Evolutionary conservation across 441 rosid species (phyloP), one percentile per base, ranked within the genome.

Genomic region (Bruguiera hainesii): DNA sequence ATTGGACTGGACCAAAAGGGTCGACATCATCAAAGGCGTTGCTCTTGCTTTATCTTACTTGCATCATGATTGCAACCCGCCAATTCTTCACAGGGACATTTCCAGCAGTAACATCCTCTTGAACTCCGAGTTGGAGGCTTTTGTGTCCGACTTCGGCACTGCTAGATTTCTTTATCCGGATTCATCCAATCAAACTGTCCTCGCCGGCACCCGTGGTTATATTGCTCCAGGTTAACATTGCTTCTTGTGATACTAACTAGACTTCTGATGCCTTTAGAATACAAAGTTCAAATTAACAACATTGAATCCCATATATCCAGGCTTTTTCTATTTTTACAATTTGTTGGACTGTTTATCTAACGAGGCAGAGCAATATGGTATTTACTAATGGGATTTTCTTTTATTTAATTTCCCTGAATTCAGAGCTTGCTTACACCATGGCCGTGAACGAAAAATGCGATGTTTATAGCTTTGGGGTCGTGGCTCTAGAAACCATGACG

Each of bases 1-100:
- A 5, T 56, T 63, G 49, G 62, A 23, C 16, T 70, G 73, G 67
- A 63, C 4, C 18, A 62, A 62, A 29, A 55, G 72, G 25, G n/a
- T 62, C 6, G 8, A 26, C 30, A 26, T 26, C 42, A 56, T 64
- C 23, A 7, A 31, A 64, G 64, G 11, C 57, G 30, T 57, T 2
- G 68, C 68, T 21, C 30, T 46, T n/a, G 68, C 73, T 11, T 23
- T 70, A 30, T 29, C 37, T 1, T 57, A 56, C 20, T 30, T 70
- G 73, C 73, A 70, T 64, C 51, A 63, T 33, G 59, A 25, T 56
- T 63, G 59, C 18, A 25, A 1, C 0, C 50, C 51, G 0, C 52
- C 51, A 7, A 46, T 69, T 4, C 56, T 69, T 53, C 73, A 53
- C 42, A 51, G 73, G 18, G 67, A 69, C 67, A 26, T 69, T 11